Base-by-base conservation (phyloP, 768 basidiomycete species). In the Leccinum subgranulosum region DNA sequence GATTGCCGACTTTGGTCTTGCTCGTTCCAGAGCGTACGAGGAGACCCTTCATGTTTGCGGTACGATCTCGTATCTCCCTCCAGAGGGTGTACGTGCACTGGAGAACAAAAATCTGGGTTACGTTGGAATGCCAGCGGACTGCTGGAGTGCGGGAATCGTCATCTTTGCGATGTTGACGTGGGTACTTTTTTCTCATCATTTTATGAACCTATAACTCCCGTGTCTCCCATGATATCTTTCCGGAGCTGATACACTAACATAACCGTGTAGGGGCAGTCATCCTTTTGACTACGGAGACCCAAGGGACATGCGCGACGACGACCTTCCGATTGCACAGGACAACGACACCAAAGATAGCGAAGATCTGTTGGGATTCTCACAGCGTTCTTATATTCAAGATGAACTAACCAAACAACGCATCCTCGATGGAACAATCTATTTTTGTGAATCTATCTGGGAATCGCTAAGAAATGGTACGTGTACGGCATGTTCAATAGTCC, bases 1-100 rank as follows among this genome's bases (percentile, higher is more conserved):
- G 51, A 86, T 94, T 39, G 92, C 92, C 19, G 92, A 94, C 70
- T 94, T 94, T 67, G 92, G 92, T 9, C 82, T 92, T 17, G 92
- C 92, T 10, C 84, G 90, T 17, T 83, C 84, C 7, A 85, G 84
- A 63, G 84, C 90, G 2, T 85, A 86, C 65, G 86, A 92, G 77
- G 86, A 88, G 66, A 93, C 92, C 0, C 77, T 90, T 65, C 91
- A 91, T 62, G 91, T 91, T 45, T 92, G 88, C 58, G 92, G 92
- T n/a, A 93, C 92, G 0, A 84, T 93, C 19, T 86, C 88, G 1
- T 94, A 93, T 70, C 77, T 94, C 15, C 90, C 91, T 8, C 91
- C 91, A 0, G 92, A 94, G 72, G 92, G 90, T 11, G 83, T 94
- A 36, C 77, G 88, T 10, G 91, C 91, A 7, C 74, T 93, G 43